These are phyloP conservation scores for Pichia kudriavzevii DNA, from an alignment of 1,139 yeast genomes.

Conservation along the genomic window DNA sequence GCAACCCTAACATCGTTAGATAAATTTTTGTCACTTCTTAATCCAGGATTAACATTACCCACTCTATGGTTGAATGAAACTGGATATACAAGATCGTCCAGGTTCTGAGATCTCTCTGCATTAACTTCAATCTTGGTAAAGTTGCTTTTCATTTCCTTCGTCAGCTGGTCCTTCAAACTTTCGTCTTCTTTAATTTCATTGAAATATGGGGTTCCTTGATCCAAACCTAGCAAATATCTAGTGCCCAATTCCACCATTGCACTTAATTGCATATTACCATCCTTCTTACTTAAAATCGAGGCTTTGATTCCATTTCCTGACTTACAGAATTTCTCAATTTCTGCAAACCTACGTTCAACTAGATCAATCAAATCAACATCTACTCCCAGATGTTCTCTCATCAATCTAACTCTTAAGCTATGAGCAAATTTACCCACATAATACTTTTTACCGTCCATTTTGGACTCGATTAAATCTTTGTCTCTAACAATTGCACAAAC, in stretches of 20 bases:
- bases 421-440: constrained; percentile 85
- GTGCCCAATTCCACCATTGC: constrained; percentile 72
- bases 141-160: constrained; percentile 37
- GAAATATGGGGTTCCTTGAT: constrained; percentile 29
- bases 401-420: constrained; percentile 76
- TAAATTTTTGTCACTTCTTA: constrained; percentile 73
- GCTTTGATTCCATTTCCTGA: constrained; percentile 37
- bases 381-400: constrained; percentile 96
- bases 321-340: constrained; percentile 50
- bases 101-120: constrained; percentile 12
- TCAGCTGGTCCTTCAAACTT: constrained; percentile 10
- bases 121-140: constrained; percentile 32
- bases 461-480: constrained; percentile 61
- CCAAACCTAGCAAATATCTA: constrained; percentile 50
- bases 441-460: constrained; percentile 78
- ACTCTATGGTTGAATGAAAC: constrained; percentile 80
- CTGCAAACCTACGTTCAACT: constrained; percentile 67
- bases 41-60: constrained; percentile 79
- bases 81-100: constrained; percentile 33
- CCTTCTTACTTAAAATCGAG: constrained; percentile 28
- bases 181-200: constrained; percentile 6
- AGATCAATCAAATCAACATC: constrained; percentile 83
- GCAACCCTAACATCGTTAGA: constrained; percentile 79
- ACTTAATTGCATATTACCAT: constrained; percentile 36
- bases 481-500: constrained; percentile 86